Evolutionary conservation across 2,329 filamentous ascomycete genomes (phyloP).

Genomic region (Verticillium alfalfae): DNA sequence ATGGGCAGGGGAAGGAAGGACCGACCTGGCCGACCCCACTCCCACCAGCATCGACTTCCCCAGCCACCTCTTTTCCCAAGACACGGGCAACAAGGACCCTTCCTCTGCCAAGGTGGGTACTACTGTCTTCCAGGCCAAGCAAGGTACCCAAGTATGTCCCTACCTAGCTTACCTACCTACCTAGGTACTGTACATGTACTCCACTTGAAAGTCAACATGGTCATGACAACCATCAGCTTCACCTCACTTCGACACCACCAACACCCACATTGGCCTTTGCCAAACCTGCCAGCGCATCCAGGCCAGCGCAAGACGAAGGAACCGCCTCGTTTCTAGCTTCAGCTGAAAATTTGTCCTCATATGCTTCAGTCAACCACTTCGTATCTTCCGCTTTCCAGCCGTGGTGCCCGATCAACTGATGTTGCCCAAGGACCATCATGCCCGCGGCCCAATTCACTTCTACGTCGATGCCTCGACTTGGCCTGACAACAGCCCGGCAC

Average conservation of each 20-base stretch:
- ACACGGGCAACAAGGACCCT: background rate
- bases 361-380: background rate
- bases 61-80: slow-evolving; percentile 18
- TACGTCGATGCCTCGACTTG: background rate
- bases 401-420: background rate
- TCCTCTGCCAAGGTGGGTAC: background rate
- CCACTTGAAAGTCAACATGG: background rate
- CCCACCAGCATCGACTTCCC: slow-evolving; percentile 1
- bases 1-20: background rate
- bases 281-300: background rate
- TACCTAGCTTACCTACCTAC: too few species aligned
- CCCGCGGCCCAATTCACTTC: background rate
- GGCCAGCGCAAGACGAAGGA: background rate
- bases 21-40: background rate
- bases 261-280: background rate
- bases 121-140: background rate
- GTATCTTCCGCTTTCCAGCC: background rate
- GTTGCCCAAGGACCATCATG: background rate
- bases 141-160: background rate
- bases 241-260: background rate
- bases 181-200: background rate
- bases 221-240: background rate
- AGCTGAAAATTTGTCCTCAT: background rate
- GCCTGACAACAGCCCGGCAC: slow-evolving; percentile 3
- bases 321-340: background rate